phyloP scores from a whole-genome alignment of 2,329 filamentous ascomycete genomes.

The Phyllosticta capitalensis region DNA sequence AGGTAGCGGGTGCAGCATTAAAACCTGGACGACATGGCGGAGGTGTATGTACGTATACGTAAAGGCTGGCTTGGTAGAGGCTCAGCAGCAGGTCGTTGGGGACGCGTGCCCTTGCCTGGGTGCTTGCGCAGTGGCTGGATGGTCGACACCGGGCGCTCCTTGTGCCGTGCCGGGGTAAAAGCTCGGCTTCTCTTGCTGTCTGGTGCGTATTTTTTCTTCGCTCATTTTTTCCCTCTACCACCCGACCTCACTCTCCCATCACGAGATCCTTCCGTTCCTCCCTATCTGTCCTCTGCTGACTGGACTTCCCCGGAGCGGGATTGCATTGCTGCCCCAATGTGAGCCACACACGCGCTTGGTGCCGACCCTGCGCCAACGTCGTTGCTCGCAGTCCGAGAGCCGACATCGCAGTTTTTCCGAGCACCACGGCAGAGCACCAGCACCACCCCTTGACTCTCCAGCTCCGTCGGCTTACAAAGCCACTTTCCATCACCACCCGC shows the following conservation, averaged over 20 bases:
- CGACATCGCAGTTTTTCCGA: conserved; percentile 4
- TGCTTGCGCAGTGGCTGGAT: too few relatives aligned
- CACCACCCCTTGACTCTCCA: not conserved
- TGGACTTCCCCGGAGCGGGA: not conserved
- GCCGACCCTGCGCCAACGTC: conserved; percentile 5
- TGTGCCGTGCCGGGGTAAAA: too few relatives aligned
- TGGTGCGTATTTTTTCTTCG: not conserved
- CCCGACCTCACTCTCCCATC: not conserved
- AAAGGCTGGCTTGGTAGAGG: not conserved
- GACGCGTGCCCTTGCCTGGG: not conserved
- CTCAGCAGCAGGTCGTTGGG: not conserved
- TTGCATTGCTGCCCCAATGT: conserved; percentile 6
- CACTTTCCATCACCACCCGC: not conserved
- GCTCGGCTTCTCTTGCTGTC: too few relatives aligned
- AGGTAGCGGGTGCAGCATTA: not conserved
- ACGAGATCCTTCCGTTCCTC: not conserved
- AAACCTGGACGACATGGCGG: not conserved
- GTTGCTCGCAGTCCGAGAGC: not conserved
- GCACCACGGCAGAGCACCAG: not conserved
- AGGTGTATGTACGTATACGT: not conserved
- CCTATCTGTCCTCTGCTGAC: not conserved
- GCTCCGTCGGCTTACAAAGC: conserved; percentile 9
- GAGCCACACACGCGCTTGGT: conserved; percentile 1
- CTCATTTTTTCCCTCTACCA: not conserved
- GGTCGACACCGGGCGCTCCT: too few relatives aligned